Conservation (phyloP, 768 basidiomycete genomes). For the Tricholoma flavovirens region DNA sequence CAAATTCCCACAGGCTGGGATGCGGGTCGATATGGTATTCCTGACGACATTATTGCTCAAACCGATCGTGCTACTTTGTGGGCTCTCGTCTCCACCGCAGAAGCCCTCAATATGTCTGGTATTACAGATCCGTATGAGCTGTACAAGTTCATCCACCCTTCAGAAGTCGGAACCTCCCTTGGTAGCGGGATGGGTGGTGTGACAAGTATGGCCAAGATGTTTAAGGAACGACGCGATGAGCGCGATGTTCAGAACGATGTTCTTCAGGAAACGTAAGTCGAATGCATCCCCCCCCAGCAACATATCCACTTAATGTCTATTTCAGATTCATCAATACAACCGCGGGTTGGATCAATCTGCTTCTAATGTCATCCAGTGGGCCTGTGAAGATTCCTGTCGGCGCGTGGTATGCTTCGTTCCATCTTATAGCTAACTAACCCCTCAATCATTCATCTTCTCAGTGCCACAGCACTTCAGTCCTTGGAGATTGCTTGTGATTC, state of each 20-base stretch:
- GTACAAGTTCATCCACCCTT: slow-evolving; percentile 94
- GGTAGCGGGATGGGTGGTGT: slow-evolving; percentile 99
- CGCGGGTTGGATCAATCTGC: slow-evolving; percentile 95
- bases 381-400: slow-evolving; percentile 99
- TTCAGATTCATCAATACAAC: slow-evolving; percentile 96
- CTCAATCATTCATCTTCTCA: slow-evolving; percentile 20
- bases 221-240: slow-evolving; percentile 97
- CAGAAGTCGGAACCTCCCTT: slow-evolving; percentile 89
- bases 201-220: slow-evolving; percentile 89
- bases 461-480: slow-evolving; percentile 96
- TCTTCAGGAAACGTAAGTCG: slow-evolving; percentile 89
- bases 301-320: background rate
- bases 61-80: slow-evolving; percentile 90
- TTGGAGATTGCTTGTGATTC: slow-evolving; percentile 98
- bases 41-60: slow-evolving; percentile 92
- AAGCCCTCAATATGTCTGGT: slow-evolving; percentile 94
- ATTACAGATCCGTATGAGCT: slow-evolving; percentile 98
- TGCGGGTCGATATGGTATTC: slow-evolving; percentile 94
- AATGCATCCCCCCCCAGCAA: background rate
- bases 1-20: slow-evolving; percentile 98
- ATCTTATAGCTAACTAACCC: slow-evolving; percentile 4
- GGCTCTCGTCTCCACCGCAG: slow-evolving; percentile 91
- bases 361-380: slow-evolving; percentile 92
- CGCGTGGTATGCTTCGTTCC: slow-evolving; percentile 65
- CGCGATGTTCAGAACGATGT: slow-evolving; percentile 98